These are phyloP conservation scores for Sisymbrium altissimum DNA, from an alignment of 345 rosid species.

Conservation along the genomic window DNA sequence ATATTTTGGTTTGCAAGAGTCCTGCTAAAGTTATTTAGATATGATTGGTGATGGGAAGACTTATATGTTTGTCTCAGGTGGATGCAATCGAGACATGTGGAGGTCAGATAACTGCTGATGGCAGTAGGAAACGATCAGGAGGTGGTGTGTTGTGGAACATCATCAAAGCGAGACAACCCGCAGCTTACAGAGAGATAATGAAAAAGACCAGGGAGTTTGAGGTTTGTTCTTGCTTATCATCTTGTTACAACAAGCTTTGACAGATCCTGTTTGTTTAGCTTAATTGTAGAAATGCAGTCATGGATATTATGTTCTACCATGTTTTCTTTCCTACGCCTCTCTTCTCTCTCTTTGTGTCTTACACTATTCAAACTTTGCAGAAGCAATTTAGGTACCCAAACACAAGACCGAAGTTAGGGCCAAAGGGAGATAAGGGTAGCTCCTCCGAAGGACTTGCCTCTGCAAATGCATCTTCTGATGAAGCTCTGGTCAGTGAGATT, in stretches of 20 bases:
- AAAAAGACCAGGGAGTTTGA: conserved; percentile 86
- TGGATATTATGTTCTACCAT: neutral
- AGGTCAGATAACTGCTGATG: conserved; percentile 94
- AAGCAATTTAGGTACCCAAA: conserved; percentile 73
- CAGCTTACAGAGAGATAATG: conserved; percentile 72
- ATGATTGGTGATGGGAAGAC: conserved; percentile 21
- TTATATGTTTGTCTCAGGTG: conserved; percentile 47
- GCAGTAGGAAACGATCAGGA: conserved; percentile 66
- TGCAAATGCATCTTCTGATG: conserved; percentile 30
- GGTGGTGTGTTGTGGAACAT: conserved; percentile 90
- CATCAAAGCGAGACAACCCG: conserved; percentile 77
- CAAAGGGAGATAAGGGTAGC: conserved; percentile 31
- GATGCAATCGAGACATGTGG: conserved; percentile 84
- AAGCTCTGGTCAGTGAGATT: conserved; percentile 19
- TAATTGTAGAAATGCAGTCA: neutral
- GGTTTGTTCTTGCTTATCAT: conserved; percentile 42
- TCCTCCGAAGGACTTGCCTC: conserved; percentile 30
- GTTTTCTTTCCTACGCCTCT: neutral
- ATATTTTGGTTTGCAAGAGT: neutral
- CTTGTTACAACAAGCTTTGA: neutral
- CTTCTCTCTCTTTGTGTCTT: neutral
- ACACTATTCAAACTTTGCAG: conserved; percentile 41
- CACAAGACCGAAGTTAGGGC: conserved; percentile 29
- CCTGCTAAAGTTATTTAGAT: neutral
- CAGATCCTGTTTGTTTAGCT: neutral